Evolutionary conservation across 768 basidiomycete genomes (phyloP).

Genomic region (Rubroboletus satanas): DNA sequence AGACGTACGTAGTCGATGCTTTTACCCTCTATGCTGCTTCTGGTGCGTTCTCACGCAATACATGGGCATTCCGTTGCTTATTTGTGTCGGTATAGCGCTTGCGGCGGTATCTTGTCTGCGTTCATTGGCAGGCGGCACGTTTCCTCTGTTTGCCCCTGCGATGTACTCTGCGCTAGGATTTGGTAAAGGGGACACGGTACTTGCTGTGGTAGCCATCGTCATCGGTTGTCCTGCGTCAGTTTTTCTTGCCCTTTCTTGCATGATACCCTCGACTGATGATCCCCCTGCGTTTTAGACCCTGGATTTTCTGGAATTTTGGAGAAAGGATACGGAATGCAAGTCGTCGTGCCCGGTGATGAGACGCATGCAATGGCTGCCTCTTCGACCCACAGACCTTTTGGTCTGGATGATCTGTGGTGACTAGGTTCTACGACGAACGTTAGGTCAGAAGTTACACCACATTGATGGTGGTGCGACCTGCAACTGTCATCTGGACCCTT

Average conservation of each 20-base stretch:
- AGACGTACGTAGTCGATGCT: constrained; percentile 64
- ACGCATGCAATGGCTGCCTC: not conserved
- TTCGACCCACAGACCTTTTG: not conserved
- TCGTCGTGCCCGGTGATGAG: constrained; percentile 31
- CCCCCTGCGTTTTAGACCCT: constrained; percentile 36
- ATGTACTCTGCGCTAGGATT: constrained; percentile 67
- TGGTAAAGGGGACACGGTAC: constrained; percentile 64
- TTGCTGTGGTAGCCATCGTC: constrained; percentile 54
- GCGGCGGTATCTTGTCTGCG: constrained; percentile 63
- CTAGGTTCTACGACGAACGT: not conserved
- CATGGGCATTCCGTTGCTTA: not conserved
- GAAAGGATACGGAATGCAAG: constrained; percentile 51
- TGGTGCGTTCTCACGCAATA: constrained; percentile 34
- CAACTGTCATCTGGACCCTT: not conserved
- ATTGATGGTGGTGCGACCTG: not conserved
- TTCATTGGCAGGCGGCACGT: constrained; percentile 65
- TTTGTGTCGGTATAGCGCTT: constrained; percentile 40
- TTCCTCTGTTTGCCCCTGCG: constrained; percentile 72
- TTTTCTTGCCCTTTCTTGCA: not conserved
- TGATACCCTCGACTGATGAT: constrained; percentile 24
- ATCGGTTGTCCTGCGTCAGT: constrained; percentile 54
- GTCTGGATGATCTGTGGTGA: not conserved
- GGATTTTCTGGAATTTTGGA: constrained; percentile 43
- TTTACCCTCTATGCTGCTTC: constrained; percentile 69
- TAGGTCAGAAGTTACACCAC: not conserved